Conservation (phyloP, 2,329 filamentous ascomycete genomes). For the Beauveria pseudobassiana region DNA sequence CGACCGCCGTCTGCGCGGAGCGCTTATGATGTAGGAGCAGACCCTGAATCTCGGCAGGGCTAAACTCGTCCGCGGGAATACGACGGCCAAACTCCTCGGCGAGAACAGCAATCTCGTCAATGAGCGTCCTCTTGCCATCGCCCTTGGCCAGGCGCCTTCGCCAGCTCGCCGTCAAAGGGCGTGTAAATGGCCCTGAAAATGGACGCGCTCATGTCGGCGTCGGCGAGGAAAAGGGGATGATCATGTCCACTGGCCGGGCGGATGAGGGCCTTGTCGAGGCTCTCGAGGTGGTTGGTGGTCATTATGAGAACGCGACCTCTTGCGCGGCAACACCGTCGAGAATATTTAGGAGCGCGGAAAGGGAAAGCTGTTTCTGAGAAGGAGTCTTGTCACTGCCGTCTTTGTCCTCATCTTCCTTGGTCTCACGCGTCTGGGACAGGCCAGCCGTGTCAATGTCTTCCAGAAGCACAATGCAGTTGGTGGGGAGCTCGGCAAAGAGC, state of each 20-base stretch:
- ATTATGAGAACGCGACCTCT: slow-evolving; percentile 56
- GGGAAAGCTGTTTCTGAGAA: slow-evolving; percentile 43
- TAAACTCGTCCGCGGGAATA: slow-evolving; percentile 50
- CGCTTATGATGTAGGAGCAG: slow-evolving; percentile 50
- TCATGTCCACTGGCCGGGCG: slow-evolving; percentile 54
- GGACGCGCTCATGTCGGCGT: slow-evolving; percentile 41
- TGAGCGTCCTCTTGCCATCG: slow-evolving; percentile 12
- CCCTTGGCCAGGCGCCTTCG: slow-evolving; percentile 15
- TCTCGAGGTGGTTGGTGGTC: slow-evolving; percentile 58
- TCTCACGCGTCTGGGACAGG: slow-evolving; percentile 52
- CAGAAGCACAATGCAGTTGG: slow-evolving; percentile 63
- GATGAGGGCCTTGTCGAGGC: slow-evolving; percentile 54
- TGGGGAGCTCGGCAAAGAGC: slow-evolving; percentile 60
- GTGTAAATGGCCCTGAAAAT: slow-evolving; percentile 55
- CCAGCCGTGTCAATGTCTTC: slow-evolving; percentile 72
- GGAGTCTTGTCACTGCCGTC: slow-evolving; percentile 14
- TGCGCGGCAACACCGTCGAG: slow-evolving; percentile 66
- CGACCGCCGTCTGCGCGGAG: slow-evolving; percentile 40
- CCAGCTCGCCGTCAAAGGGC: slow-evolving; percentile 34
- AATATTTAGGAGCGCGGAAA: slow-evolving; percentile 73
- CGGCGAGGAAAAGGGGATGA: slow-evolving; percentile 49
- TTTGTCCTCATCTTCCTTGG: slow-evolving; percentile 17
- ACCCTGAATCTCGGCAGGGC: slow-evolving; percentile 54
- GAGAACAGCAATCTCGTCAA: slow-evolving; percentile 36
- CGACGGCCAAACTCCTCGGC: slow-evolving; percentile 40